Conservation (phyloP, 192 early-diverging fungal genomes). For the Chytriomyces sp. region DNA sequence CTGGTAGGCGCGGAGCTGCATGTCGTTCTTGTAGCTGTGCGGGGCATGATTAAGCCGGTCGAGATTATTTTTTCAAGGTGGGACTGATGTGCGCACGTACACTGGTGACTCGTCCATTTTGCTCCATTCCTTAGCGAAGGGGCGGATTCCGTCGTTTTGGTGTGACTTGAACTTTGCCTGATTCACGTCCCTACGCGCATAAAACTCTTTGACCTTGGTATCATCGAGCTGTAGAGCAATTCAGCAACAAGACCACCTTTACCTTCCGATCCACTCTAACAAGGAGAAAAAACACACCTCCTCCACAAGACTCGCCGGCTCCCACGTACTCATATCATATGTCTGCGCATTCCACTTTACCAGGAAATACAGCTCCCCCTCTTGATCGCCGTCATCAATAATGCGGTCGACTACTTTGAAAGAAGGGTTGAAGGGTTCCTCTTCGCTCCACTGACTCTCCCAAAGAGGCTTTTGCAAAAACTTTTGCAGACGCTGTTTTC, state of each 20-base stretch:
- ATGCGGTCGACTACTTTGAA: constrained; percentile 77
- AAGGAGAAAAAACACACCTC: constrained; percentile 39
- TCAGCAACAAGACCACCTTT: background rate
- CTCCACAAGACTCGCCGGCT: constrained; percentile 54
- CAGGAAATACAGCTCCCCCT: constrained; percentile 68
- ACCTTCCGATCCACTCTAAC: background rate
- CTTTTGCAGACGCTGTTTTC: constrained; percentile 72
- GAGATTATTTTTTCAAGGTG: too few relatives aligned
- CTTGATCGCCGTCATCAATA: constrained; percentile 79
- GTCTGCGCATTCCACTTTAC: constrained; percentile 75
- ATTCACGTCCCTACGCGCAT: constrained; percentile 59
- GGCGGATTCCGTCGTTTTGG: constrained; percentile 35
- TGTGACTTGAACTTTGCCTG: constrained; percentile 49
- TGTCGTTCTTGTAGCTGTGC: constrained; percentile 70
- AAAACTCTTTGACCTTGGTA: constrained; percentile 68
- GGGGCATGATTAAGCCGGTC: too few relatives aligned
- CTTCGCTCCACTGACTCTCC: constrained; percentile 60
- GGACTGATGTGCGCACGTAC: constrained; percentile 30
- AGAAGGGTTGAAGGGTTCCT: constrained; percentile 65
- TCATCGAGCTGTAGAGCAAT: constrained; percentile 52
- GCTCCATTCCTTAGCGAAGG: constrained; percentile 49
- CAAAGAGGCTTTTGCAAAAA: constrained; percentile 68
- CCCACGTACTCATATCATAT: constrained; percentile 80
- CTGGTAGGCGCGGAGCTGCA: constrained; percentile 73
- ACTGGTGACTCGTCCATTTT: constrained; percentile 66